Conservation (phyloP, 2,329 filamentous ascomycete species). For the Colletotrichum tofieldiae region DNA sequence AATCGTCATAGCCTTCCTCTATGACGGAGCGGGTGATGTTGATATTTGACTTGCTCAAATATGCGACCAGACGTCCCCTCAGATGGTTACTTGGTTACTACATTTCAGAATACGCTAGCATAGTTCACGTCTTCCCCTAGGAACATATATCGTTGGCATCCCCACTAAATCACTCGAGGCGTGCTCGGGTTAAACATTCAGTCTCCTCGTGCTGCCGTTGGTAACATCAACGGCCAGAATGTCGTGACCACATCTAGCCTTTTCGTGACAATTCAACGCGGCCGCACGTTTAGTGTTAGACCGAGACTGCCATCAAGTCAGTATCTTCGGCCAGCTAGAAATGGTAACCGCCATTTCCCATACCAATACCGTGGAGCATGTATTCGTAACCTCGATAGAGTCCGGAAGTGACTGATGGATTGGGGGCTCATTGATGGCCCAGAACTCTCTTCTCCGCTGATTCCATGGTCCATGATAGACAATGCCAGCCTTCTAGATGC, state of each 20-base stretch:
- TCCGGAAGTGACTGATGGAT: no score
- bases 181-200: no score
- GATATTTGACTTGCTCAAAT: no score
- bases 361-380: background rate
- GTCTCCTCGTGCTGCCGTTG: background rate
- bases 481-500: background rate
- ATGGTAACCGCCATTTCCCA: background rate
- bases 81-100: background rate
- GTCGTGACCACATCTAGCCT: background rate
- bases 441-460: background rate
- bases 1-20: no score
- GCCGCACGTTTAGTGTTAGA: no score
- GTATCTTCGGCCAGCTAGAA: no score
- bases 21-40: no score
- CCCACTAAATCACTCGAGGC: background rate
- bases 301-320: no score
- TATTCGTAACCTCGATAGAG: background rate
- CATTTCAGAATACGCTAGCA: rapidly evolving
- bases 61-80: background rate
- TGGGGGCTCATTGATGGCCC: background rate
- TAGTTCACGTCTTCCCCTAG: no score
- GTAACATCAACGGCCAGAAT: background rate
- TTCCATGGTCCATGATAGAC: background rate
- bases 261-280: background rate
- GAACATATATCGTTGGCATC: background rate